Percentiles rank a stretch among this genome's conserved stretches.
These are phyloP conservation scores for Ganoderma multipileum DNA, from an alignment of 1,284 basidiomycete genomes.

Conservation along the genomic window DNA sequence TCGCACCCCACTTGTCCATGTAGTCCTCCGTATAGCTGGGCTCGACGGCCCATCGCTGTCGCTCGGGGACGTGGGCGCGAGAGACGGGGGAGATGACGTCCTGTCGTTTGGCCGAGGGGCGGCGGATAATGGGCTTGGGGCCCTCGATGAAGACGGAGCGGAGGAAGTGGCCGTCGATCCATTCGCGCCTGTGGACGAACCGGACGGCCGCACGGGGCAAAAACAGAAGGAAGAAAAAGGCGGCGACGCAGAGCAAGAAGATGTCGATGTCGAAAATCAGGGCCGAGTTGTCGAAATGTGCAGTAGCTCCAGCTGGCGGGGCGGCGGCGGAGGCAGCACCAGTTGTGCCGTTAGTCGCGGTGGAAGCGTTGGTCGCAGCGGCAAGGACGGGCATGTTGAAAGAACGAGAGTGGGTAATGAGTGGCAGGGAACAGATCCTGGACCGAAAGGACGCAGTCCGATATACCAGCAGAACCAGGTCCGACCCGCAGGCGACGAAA, in stretches of 20 bases:
- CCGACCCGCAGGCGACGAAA: conserved; percentile 14
- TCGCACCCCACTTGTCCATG: conserved; percentile 16
- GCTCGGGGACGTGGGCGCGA: conserved; percentile 13
- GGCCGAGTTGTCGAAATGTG: conserved; percentile 30
- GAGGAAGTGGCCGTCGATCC: conserved; percentile 42
- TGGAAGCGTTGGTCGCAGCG: conserved; percentile 13
- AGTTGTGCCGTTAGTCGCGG: conserved; percentile 1
- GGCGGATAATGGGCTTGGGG: conserved; percentile 11
- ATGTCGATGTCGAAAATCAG: conserved; percentile 42
- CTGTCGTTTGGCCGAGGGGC: conserved; percentile 20
- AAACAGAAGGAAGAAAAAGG: conserved; percentile 40
- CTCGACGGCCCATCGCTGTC: background rate
- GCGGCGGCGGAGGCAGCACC: background rate
- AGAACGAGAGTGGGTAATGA: conserved; percentile 2
- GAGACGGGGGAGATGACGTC: conserved; percentile 22
- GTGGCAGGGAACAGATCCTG: conserved; percentile 3
- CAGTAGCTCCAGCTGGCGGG: conserved; percentile 12
- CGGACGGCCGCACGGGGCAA: conserved; percentile 43
- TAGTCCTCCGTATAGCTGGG: conserved; percentile 9
- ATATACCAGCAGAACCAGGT: conserved; percentile 11
- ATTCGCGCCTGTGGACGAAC: conserved; percentile 41
- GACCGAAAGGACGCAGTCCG: background rate
- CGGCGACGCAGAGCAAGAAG: conserved; percentile 38
- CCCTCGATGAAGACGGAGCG: conserved; percentile 30
- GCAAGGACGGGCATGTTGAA: conserved; percentile 27